A percentile compares a stretch with the other conserved stretches of the same genome.
Conservation (phyloP, 176 grass and related monocot genomes). For the Carex parvula region DNA sequence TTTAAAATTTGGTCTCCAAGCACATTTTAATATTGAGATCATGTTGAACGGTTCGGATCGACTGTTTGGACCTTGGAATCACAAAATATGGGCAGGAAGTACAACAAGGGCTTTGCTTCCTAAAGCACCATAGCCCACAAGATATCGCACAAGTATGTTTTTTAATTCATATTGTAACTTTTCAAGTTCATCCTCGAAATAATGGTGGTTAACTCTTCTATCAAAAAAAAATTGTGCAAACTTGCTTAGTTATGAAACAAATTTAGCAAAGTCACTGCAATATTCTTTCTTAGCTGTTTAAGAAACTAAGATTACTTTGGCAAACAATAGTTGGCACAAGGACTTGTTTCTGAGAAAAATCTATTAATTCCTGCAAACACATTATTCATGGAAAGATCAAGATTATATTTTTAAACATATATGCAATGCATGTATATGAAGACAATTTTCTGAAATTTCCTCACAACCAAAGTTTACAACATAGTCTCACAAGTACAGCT, state of each 20-base stretch:
- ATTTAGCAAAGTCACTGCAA: not conserved
- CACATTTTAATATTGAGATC: too few species aligned
- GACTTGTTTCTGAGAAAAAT: not conserved
- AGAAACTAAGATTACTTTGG: not conserved
- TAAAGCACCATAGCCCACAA: not conserved
- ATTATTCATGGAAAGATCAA: not conserved
- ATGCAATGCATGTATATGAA: not conserved
- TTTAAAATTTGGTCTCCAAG: too few species aligned
- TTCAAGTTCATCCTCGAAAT: slow-evolving; percentile 17
- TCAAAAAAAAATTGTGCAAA: not conserved
- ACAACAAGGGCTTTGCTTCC: too few species aligned
- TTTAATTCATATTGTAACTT: not conserved
- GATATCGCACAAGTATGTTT: not conserved
- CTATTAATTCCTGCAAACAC: not conserved
- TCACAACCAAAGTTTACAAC: not conserved
- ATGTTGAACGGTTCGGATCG: too few species aligned
- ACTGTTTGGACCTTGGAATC: too few species aligned
- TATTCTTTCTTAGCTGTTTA: not conserved
- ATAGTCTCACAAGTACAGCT: not conserved
- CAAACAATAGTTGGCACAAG: not conserved
- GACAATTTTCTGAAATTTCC: not conserved
- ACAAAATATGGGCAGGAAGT: too few species aligned
- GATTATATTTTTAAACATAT: not conserved
- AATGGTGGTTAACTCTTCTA: not conserved
- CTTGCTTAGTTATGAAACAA: not conserved